Conservation (phyloP, 495 filamentous ascomycete species). For the Xylona heveae region DNA sequence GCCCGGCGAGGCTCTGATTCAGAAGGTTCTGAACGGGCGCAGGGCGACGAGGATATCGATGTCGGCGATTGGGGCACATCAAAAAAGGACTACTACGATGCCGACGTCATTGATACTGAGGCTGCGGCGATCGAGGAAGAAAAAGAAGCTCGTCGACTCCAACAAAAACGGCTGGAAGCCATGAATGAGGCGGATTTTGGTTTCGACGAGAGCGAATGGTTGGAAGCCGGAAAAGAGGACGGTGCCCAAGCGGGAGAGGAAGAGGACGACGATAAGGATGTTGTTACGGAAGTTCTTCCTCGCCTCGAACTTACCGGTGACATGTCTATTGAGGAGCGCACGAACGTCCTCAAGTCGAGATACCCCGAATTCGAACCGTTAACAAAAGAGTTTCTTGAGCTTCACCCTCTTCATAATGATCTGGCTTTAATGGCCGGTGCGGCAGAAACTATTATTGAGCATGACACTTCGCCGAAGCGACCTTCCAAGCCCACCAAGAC, state of each 20-base stretch:
- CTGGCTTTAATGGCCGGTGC: constrained; percentile 33
- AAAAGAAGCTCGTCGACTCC: constrained; percentile 62
- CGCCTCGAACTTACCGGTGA: constrained; percentile 61
- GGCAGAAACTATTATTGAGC: constrained; percentile 21
- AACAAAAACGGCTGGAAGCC: constrained; percentile 68
- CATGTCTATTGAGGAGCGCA: constrained; percentile 52
- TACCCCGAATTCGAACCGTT: constrained; percentile 87
- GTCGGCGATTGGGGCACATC: constrained; percentile 69
- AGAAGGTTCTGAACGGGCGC: constrained; percentile 8
- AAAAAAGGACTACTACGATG: constrained; percentile 80
- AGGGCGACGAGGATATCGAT: constrained; percentile 18
- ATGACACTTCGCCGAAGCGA: neutral
- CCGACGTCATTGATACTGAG: constrained; percentile 76
- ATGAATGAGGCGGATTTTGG: constrained; percentile 83
- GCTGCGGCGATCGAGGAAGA: constrained; percentile 85
- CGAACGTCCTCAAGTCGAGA: constrained; percentile 51
- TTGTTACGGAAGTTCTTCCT: constrained; percentile 65
- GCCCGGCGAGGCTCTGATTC: neutral
- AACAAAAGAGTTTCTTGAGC: constrained; percentile 51
- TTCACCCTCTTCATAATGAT: constrained; percentile 42
- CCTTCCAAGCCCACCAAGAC: constrained; percentile 2
- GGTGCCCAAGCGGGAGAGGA: constrained; percentile 17
- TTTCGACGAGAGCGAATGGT: constrained; percentile 78
- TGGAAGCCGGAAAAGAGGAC: constrained; percentile 21
- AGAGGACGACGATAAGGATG: constrained; percentile 21